Percentiles rank a stretch among this genome's conserved stretches.
Evolutionary conservation across 176 grass and related monocot species (phyloP).

Genomic region (Cenchrus americanus): DNA sequence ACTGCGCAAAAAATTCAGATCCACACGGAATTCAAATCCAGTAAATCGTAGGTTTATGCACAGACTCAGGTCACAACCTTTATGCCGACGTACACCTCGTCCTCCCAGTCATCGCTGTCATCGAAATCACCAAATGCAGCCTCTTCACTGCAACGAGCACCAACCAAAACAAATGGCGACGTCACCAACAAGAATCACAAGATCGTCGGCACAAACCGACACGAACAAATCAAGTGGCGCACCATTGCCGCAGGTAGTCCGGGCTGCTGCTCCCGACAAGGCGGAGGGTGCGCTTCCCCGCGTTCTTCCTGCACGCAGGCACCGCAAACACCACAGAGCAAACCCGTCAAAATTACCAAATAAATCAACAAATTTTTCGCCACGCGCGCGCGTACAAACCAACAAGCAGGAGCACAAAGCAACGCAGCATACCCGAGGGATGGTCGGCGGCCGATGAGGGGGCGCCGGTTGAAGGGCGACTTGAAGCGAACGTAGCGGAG

Average conservation of each 20-base stretch:
- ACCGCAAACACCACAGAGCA: not conserved
- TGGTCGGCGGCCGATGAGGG: slow-evolving; percentile 32
- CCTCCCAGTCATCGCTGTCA: not conserved
- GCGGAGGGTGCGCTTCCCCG: slow-evolving; percentile 31
- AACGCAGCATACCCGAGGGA: not conserved
- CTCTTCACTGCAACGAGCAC: slow-evolving; percentile 34
- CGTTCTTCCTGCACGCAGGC: slow-evolving; percentile 36
- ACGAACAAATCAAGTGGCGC: not conserved
- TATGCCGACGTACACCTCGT: not conserved
- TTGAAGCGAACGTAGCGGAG: slow-evolving; percentile 32
- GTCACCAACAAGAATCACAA: slow-evolving; percentile 2
- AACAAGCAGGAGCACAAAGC: not conserved
- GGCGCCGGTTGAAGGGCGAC: slow-evolving; percentile 41
- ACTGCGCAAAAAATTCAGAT: not conserved
- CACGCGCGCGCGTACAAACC: not conserved
- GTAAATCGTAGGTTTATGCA: not conserved
- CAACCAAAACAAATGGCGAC: not conserved
- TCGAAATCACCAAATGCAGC: slow-evolving; percentile 42
- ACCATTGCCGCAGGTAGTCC: slow-evolving; percentile 38
- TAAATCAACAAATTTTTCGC: not conserved
- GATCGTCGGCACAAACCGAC: not conserved
- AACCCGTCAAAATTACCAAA: not conserved
- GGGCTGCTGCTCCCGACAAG: slow-evolving; percentile 35
- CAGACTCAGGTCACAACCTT: slow-evolving; percentile 22
- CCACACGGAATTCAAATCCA: not conserved